Conservation (phyloP, 1,139 yeast genomes). For the Zhuliangozyma blackwelliae region DNA sequence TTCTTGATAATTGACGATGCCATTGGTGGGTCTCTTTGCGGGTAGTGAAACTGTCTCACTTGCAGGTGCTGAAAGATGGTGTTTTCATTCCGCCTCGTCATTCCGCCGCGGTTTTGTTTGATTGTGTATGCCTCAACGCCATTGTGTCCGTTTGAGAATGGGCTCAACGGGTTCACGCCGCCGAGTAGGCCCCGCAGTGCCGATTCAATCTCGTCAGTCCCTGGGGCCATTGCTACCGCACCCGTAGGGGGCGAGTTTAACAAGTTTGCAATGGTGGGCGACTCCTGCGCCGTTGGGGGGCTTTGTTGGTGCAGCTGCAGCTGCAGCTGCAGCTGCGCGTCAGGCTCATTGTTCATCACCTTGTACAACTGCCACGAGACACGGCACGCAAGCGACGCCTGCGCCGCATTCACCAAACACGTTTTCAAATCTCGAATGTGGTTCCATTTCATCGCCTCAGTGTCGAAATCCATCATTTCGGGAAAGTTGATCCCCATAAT, state of each 20-base stretch:
- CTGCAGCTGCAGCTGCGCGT: neutral
- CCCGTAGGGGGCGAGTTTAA: conserved; percentile 7
- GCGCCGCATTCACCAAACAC: conserved; percentile 10
- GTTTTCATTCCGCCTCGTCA: too few relatives aligned
- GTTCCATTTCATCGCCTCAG: conserved; percentile 6
- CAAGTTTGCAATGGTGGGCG: conserved; percentile 12
- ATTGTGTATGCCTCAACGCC: too few relatives aligned
- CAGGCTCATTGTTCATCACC: conserved; percentile 10
- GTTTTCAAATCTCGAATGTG: conserved; percentile 11
- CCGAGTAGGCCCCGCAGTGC: too few relatives aligned
- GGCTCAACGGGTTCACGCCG: too few relatives aligned
- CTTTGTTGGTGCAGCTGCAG: conserved; percentile 1
- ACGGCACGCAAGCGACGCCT: conserved; percentile 13
- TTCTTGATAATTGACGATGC: neutral
- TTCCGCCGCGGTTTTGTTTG: too few relatives aligned
- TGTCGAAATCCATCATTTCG: conserved; percentile 15
- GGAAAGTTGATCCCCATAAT: conserved; percentile 18
- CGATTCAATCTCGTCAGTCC: too few relatives aligned
- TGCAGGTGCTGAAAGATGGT: too few relatives aligned
- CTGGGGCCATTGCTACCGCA: too few relatives aligned
- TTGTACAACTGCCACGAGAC: conserved; percentile 16
- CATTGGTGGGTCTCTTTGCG: too few relatives aligned
- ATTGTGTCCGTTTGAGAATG: too few relatives aligned
- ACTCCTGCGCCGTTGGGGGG: conserved; percentile 11
- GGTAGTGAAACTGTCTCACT: too few relatives aligned